phyloP scores from a whole-genome alignment of 192 early-diverging fungal species.

The Backusella macrospora region DNA sequence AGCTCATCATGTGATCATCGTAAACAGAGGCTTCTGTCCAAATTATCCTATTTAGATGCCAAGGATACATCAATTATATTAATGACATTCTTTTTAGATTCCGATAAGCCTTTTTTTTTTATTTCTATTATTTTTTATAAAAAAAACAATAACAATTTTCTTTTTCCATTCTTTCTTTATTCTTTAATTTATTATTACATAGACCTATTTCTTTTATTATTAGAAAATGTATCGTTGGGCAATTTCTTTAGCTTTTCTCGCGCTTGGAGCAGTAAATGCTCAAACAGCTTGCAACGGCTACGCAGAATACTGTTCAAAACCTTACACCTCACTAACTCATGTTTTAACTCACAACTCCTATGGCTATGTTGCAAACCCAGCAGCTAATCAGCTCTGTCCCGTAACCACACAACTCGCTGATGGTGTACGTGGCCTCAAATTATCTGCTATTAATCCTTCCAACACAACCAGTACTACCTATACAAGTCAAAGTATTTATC shows the following conservation, averaged over 20 bases:
- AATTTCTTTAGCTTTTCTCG: neutral
- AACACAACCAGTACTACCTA: conserved; percentile 23
- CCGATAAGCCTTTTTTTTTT: neutral
- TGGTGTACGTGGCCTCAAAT: conserved; percentile 75
- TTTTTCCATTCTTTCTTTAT: neutral
- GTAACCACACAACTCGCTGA: conserved; percentile 69
- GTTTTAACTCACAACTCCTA: conserved; percentile 79
- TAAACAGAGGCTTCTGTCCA: conserved; percentile 3
- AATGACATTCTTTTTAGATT: conserved; percentile 10
- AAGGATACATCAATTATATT: conserved; percentile 16
- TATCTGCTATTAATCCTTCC: conserved; percentile 55
- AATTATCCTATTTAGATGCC: conserved; percentile 5
- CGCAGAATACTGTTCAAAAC: conserved; percentile 62
- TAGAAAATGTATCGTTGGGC: conserved; percentile 10
- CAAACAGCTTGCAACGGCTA: conserved; percentile 67
- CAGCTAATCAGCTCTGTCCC: conserved; percentile 68
- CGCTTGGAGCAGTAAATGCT: conserved; percentile 15
- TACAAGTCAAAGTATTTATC: conserved; percentile 43
- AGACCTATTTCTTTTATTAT: neutral
- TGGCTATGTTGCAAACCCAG: conserved; percentile 53
- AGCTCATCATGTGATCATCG: neutral
- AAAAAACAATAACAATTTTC: neutral
- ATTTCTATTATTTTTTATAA: neutral
- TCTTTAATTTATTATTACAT: neutral
- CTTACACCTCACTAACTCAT: conserved; percentile 65